Evolutionary conservation across 163 green algal genomes (phyloP).

Genomic region (Coccomyxa subellipsoidea): DNA sequence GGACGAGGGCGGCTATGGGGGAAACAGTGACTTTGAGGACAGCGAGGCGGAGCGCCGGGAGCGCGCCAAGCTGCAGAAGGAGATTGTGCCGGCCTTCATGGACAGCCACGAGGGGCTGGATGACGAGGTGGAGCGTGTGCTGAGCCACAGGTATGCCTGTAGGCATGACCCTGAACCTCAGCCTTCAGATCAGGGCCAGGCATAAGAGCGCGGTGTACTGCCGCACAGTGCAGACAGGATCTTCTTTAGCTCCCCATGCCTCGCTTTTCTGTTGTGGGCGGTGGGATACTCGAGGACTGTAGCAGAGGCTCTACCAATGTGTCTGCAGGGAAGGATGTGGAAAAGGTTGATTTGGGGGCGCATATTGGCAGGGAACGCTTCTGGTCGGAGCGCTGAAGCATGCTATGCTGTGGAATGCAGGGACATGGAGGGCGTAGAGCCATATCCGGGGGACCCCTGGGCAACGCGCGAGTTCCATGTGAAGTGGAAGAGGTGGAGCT

Average conservation of each 20-base stretch:
- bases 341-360: no score
- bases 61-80: constrained; percentile 2
- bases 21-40: constrained; percentile 10
- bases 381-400: not conserved
- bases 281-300: no score
- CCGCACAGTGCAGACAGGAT: no score
- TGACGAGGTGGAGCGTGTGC: constrained; percentile 79
- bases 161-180: no score
- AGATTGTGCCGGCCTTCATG: constrained; percentile 51
- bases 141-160: constrained; percentile 61
- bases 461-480: constrained; percentile 77
- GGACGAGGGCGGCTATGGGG: constrained; percentile 9
- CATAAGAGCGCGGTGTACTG: no score
- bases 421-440: constrained; percentile 34
- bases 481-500: constrained; percentile 88
- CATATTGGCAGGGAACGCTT: not conserved
- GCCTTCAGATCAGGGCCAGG: no score
- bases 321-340: no score
- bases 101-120: constrained; percentile 40
- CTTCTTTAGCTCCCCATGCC: no score
- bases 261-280: no score
- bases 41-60: constrained; percentile 17
- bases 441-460: constrained; percentile 48
- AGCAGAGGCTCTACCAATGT: no score
- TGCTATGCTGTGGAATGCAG: constrained; percentile 16